phyloP scores from a whole-genome alignment of 257 asterid species.

The Capsicum rhomboideum region DNA sequence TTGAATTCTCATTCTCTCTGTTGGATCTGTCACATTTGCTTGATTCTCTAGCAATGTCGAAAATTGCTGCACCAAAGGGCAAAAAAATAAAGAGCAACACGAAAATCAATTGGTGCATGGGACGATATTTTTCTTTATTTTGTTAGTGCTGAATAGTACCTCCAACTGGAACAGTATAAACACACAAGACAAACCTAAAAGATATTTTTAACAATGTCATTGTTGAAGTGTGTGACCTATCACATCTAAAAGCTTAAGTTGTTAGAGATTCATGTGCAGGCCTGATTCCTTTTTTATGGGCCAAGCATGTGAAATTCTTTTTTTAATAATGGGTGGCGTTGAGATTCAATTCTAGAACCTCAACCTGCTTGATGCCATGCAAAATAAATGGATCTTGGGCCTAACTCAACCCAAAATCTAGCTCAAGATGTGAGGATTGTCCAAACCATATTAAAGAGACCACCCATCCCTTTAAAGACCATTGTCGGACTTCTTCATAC shows the following conservation, averaged over 20 bases:
- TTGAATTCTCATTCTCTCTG: conserved; percentile 71
- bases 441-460: not conserved
- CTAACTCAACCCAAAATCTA: not conserved
- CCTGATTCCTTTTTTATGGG: not conserved
- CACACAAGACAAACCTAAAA: not conserved
- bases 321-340: not conserved
- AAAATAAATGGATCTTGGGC: not conserved
- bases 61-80: conserved; percentile 48
- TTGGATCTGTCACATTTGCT: conserved; percentile 41
- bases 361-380: not conserved
- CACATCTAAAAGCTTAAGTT: not conserved
- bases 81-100: not conserved
- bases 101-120: not conserved
- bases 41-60: conserved; percentile 58
- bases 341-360: not conserved
- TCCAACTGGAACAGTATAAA: not conserved
- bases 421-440: not conserved
- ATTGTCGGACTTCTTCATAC: not conserved
- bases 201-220: not conserved
- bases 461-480: not conserved
- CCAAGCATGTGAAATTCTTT: not conserved
- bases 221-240: not conserved
- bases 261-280: not conserved
- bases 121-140: not conserved
- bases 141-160: not conserved